Base-by-base conservation (phyloP, 768 basidiomycete species). In the Macrolepiota albuminosa region DNA sequence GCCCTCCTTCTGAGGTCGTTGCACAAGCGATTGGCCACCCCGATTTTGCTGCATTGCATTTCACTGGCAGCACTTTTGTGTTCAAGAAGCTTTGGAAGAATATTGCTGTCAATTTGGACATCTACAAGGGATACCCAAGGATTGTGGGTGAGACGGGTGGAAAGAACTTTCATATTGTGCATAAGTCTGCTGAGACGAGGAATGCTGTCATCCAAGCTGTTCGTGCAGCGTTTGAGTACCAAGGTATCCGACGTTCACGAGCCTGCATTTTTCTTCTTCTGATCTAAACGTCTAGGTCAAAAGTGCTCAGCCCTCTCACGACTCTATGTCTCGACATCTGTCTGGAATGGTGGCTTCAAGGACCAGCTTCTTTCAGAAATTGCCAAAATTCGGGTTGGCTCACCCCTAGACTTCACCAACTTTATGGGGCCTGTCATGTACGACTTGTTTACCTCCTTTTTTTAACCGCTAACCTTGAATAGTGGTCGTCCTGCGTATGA, bases 401-500 rank as follows among this genome's bases (percentile, higher is more conserved):
- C 83, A 18, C 84, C 84, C 21, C 79, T 81, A 53, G 88, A 94
- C 55, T 94, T 89, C 75, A 68, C 75, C 42, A 88, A 91, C 78
- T 99, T 96, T 71, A 85, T 97, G 82, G 97, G 97, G 6, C 95
- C 97, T 59, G 96, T 99, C 59, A 98, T 98, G 93, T 94, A 67
- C 59, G 78, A 72, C 21, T 34, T 51, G 47, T 26, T 11, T 37
- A 6, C 3, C 3, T n/a, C 29, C 2, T 55, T 54, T 29, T 40
- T 13, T 36, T 34, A 36, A 37, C 7, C 13, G 31, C 40, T 36
- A 49, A 51, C 62, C 50, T 45, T 11, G 26, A 26, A 9, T 58
- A 95, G 93, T 68, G 89, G 89, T 37, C 83, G 87, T 63, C 81
- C 87, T n/a, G 90, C 96, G 13, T 98, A 85, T 66, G 94, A 97